Percentiles rank a stretch among this genome's conserved stretches.
phyloP scores from a whole-genome alignment of 495 filamentous ascomycete genomes.

The Tuber melanosporum region DNA sequence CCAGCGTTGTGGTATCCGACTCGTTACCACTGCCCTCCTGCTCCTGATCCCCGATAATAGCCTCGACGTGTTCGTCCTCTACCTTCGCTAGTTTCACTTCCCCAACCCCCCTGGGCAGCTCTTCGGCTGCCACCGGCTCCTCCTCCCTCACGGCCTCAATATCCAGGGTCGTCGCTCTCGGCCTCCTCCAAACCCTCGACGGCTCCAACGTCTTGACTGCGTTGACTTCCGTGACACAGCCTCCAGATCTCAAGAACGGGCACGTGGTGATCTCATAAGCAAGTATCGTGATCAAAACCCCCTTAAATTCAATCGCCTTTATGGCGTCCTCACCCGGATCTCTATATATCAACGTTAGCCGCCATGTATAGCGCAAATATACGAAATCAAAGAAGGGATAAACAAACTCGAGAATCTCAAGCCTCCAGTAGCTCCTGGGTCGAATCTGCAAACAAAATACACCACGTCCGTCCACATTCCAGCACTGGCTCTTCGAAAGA shows the following conservation, averaged over 20 bases:
- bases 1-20: conserved; percentile 9
- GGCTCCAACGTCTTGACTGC: conserved; percentile 25
- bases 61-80: conserved; percentile 10
- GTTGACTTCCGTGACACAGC: conserved; percentile 21
- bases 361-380: conserved; percentile 14
- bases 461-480: conserved; percentile 38
- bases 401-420: conserved; percentile 40
- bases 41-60: conserved; percentile 7
- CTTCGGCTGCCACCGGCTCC: background rate
- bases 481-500: conserved; percentile 38
- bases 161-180: conserved; percentile 22
- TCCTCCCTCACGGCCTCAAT: conserved; percentile 15
- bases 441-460: conserved; percentile 39
- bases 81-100: conserved; percentile 10
- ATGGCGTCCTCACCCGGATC: conserved; percentile 18
- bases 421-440: conserved; percentile 40
- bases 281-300: conserved; percentile 30
- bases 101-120: background rate
- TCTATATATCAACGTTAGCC: conserved; percentile 12
- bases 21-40: conserved; percentile 10
- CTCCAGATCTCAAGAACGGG: conserved; percentile 32
- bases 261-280: conserved; percentile 39
- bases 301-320: conserved; percentile 34
- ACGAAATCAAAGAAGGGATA: background rate
- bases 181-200: conserved; percentile 38